Percentiles rank a stretch among this genome's conserved stretches.
Conservation (phyloP, 495 filamentous ascomycete species). For the Daldinia decipiens region DNA sequence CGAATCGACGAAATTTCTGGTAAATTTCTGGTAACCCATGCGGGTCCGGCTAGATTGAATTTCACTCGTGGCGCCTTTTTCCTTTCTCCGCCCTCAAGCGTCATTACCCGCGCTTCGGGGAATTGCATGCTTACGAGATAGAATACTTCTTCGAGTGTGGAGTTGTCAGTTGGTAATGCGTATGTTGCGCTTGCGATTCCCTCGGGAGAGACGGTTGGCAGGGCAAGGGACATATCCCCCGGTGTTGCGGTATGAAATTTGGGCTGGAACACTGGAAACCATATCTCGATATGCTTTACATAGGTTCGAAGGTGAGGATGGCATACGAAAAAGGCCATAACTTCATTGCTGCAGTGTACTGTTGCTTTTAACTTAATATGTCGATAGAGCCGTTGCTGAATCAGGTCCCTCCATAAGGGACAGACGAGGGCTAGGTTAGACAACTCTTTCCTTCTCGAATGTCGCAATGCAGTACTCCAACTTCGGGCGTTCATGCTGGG, state of each 20-base stretch:
- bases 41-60: conserved; percentile 57
- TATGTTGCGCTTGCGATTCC: conserved; percentile 63
- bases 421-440: conserved; percentile 73
- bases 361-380: conserved; percentile 81
- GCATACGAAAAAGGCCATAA: conserved; percentile 65
- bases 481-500: conserved; percentile 60
- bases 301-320: conserved; percentile 68
- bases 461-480: conserved; percentile 72
- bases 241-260: conserved; percentile 53
- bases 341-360: conserved; percentile 63
- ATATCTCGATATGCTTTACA: conserved; percentile 77
- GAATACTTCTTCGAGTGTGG: conserved; percentile 74
- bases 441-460: conserved; percentile 72
- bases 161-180: conserved; percentile 68
- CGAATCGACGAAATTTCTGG: conserved; percentile 58
- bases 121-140: conserved; percentile 66
- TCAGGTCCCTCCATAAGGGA: conserved; percentile 67
- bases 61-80: conserved; percentile 73
- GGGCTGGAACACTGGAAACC: conserved; percentile 76
- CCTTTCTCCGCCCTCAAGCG: conserved; percentile 79
- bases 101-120: conserved; percentile 69
- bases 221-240: conserved; percentile 50
- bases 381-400: conserved; percentile 75
- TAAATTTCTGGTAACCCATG: conserved; percentile 49
- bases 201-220: conserved; percentile 59